Evolutionary conservation across 2,329 filamentous ascomycete genomes (phyloP).

Genomic region (Tolypocladium amazonense): DNA sequence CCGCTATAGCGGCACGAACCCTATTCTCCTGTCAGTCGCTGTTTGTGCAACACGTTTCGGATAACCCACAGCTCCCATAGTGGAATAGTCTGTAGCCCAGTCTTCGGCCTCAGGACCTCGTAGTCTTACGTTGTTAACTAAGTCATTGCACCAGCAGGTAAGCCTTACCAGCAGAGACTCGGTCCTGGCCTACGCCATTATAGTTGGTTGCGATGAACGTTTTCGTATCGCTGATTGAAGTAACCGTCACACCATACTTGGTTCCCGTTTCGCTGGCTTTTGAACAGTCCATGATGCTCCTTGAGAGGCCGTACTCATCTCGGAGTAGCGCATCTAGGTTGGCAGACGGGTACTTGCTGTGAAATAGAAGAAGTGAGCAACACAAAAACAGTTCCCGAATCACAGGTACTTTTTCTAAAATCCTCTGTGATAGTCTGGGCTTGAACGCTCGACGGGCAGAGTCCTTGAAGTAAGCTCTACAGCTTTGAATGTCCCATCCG

Average conservation of each 20-base stretch:
- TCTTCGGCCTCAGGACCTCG: not conserved
- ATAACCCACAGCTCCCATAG: not conserved
- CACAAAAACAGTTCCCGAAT: not conserved
- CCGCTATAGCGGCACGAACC: slow-evolving; percentile 7
- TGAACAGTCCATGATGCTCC: slow-evolving; percentile 1
- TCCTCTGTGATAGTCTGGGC: not conserved
- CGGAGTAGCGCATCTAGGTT: not conserved
- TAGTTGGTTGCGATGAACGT: slow-evolving; percentile 8
- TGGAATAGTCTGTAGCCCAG: not conserved
- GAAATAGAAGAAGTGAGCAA: not conserved
- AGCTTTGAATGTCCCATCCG: not conserved
- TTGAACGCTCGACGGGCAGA: not conserved
- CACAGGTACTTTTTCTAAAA: not conserved
- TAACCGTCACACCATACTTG: slow-evolving; percentile 7
- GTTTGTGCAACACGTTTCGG: too few relatives aligned
- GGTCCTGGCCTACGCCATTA: slow-evolving; percentile 4
- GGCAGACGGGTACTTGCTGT: not conserved
- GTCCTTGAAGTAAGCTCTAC: not conserved
- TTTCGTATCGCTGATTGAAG: slow-evolving; percentile 4
- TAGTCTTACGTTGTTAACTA: not conserved
- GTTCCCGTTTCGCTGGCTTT: slow-evolving; percentile 4
- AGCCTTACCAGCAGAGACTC: not conserved
- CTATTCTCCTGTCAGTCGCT: not conserved
- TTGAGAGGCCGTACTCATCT: not conserved
- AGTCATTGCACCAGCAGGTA: too few relatives aligned